Evolutionary conservation across 2,329 filamentous ascomycete species (phyloP), one percentile per base, ranked within the genome.

Genomic region (Alternaria ethzedia): DNA sequence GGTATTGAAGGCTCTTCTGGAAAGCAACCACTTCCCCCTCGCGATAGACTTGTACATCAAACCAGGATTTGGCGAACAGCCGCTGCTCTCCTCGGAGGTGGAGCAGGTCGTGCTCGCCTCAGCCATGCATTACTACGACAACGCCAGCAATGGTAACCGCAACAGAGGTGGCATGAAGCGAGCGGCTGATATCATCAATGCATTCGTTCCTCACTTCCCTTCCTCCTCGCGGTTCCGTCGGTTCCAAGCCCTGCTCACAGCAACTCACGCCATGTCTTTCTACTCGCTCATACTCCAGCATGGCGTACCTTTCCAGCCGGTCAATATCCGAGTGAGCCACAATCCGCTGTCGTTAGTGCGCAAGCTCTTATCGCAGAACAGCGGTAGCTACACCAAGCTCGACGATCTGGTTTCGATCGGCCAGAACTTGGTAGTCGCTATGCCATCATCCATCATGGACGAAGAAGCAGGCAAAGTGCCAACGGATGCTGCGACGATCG

Each of bases 281-380:
- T 96, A 95, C 75, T 89, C 91, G 4, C 84, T 96, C 5, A 91
- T 90, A 0, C 84, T 96, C 12, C 93, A 92, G 67, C 91, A 94
- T 70, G 91, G 91, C 50, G 90, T 94, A 59, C 91, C 91, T 0
- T 94, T 96, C 70, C 90, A 89, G 52, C 92, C 92, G 2, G 90
- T 94, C 28, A 88, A 90, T 47, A 86, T 96, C 21, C 88, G 92
- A n/a, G 89, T 93, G 17, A 91, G 91, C 74, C 82, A 86, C 1
- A 92, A 96, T 77, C 91, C 93, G 0, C 82, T 95, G 15, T 89
- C 88, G 0, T 88, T 96, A 26, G 84, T 96, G 51, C 86, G 84
- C 30, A 93, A 90, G 70, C 86, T 95, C 1, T 82, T 96, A 5
- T 89, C 92, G 70, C 92, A 94, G 67, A 96, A 96, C 64, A 82